A percentile compares a stretch with the other conserved stretches of the same genome.
phyloP scores from a whole-genome alignment of 169 alveolate species.

The Plasmodium reichenowi region DNA sequence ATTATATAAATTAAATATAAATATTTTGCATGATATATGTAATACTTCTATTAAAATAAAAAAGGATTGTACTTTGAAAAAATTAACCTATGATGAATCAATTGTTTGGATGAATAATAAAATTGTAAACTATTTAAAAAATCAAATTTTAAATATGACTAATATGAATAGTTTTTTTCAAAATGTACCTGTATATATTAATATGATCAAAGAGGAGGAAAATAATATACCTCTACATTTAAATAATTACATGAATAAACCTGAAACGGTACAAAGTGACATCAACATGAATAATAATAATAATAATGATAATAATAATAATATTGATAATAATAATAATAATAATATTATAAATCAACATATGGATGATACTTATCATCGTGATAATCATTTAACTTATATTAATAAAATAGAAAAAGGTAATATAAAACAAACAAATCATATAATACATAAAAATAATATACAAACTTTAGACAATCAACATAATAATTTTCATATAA shows the following conservation, averaged over 20 bases:
- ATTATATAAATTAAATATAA: background rate
- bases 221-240: too few relatives aligned
- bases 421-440: background rate
- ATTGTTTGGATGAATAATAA: slow-evolving; percentile 10
- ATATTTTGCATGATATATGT: slow-evolving; percentile 33
- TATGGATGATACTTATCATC: background rate
- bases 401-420: background rate
- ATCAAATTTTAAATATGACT: background rate
- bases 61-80: slow-evolving; percentile 22
- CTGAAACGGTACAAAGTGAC: background rate
- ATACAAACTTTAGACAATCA: background rate
- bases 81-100: slow-evolving; percentile 22
- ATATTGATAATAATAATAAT: background rate
- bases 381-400: background rate
- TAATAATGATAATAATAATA: background rate
- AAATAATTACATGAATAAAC: background rate
- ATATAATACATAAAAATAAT: background rate
- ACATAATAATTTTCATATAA: background rate
- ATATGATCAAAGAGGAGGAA: slow-evolving; percentile 3
- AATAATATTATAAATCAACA: too few relatives aligned
- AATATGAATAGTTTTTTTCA: slow-evolving; percentile 15
- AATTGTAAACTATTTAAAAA: slow-evolving; percentile 5
- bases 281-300: background rate
- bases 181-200: slow-evolving; percentile 19
- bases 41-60: slow-evolving; percentile 29